Evolutionary conservation across 306 rosid species (phyloP).

Genomic region (Lathyrus oleraceus): DNA sequence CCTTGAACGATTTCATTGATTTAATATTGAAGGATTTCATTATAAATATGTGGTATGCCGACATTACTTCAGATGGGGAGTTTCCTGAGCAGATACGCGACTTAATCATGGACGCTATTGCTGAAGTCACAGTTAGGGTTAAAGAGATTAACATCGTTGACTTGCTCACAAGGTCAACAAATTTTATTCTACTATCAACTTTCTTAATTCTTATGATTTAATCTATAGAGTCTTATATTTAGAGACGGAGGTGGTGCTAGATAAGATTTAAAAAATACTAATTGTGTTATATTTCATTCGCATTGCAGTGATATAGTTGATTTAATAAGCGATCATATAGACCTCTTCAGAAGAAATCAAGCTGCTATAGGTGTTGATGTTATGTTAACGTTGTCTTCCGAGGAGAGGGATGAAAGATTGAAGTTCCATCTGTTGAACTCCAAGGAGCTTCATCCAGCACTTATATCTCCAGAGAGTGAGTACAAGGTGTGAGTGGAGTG

Average conservation of each 20-base stretch:
- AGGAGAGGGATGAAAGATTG: conserved; percentile 92
- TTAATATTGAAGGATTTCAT: conserved; percentile 89
- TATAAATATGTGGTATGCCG: conserved; percentile 85
- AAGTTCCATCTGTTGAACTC: conserved; percentile 85
- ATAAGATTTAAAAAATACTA: neutral
- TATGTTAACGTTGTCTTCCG: conserved; percentile 87
- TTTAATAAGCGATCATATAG: conserved; percentile 83
- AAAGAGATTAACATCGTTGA: conserved; percentile 89
- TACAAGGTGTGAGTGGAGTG: conserved; percentile 99
- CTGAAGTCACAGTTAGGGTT: conserved; percentile 79
- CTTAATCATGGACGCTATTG: conserved; percentile 85
- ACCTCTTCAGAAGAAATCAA: conserved; percentile 95
- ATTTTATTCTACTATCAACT: neutral
- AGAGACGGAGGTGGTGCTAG: neutral
- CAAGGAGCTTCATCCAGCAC: conserved; percentile 97
- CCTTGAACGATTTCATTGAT: conserved; percentile 72
- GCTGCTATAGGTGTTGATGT: conserved; percentile 90
- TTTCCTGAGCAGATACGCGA: conserved; percentile 76
- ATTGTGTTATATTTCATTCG: conserved; percentile 37
- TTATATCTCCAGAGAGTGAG: conserved; percentile 98
- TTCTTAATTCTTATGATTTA: neutral
- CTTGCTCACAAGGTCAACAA: conserved; percentile 70
- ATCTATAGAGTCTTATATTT: neutral
- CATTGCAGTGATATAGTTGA: conserved; percentile 85
- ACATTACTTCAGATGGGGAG: conserved; percentile 82